Evolutionary conservation across 352 stramenopile species (phyloP).

Genomic region (Hyaloperonospora brassicae): DNA sequence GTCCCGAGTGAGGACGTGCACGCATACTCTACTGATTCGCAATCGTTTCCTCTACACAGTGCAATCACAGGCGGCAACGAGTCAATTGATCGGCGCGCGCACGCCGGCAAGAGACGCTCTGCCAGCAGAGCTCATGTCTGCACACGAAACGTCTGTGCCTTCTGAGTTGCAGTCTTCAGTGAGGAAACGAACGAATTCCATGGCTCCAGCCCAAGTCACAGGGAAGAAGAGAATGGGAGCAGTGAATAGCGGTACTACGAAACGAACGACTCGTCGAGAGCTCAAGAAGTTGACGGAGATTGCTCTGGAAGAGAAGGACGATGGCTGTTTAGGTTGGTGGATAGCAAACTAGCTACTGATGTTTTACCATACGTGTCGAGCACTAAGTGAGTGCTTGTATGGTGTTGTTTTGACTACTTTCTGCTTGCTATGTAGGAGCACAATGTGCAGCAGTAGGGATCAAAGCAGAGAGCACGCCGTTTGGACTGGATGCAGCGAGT

Average conservation of each 20-base stretch:
- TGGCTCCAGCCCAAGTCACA: slow-evolving; percentile 32
- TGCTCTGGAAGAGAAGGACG: slow-evolving; percentile 67
- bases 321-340: slow-evolving; percentile 28
- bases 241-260: slow-evolving; percentile 24
- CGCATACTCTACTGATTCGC: too few species aligned
- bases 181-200: slow-evolving; percentile 28
- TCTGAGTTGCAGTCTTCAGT: slow-evolving; percentile 30
- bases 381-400: too few species aligned
- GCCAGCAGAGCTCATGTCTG: slow-evolving; percentile 21
- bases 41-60: too few species aligned
- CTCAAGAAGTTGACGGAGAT: slow-evolving; percentile 76
- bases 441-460: slow-evolving; percentile 8
- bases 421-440: neutral
- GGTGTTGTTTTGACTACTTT: neutral
- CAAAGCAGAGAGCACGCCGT: slow-evolving; percentile 25
- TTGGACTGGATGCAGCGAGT: slow-evolving; percentile 33
- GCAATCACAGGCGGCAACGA: slow-evolving; percentile 1
- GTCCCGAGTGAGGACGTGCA: too few species aligned
- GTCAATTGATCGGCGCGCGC: neutral
- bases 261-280: slow-evolving; percentile 60
- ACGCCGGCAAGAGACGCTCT: neutral
- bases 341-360: neutral
- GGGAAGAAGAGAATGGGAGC: slow-evolving; percentile 35
- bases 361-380: too few species aligned
- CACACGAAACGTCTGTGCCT: slow-evolving; percentile 23